Percentiles rank a stretch among this genome's conserved stretches.
Evolutionary conservation across 768 basidiomycete genomes (phyloP).

Genomic region (Cyclocybe cylindracea): DNA sequence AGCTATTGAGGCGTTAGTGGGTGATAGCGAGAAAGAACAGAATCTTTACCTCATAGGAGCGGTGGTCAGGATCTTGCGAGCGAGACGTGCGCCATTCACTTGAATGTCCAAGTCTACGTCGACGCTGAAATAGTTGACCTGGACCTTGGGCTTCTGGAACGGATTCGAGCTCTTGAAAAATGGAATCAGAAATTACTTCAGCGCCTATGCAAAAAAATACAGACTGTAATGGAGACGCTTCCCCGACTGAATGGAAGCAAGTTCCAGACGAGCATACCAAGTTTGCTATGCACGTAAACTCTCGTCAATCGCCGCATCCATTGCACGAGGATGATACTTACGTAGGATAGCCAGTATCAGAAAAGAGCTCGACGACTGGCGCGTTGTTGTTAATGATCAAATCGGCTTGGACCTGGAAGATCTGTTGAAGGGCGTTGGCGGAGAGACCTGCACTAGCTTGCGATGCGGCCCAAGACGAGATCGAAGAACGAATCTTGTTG

Average conservation of each 20-base stretch:
- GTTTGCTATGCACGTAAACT: conserved; percentile 19
- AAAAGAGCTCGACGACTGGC: conserved; percentile 49
- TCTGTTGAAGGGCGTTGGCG: conserved; percentile 40
- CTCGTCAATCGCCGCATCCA: background rate
- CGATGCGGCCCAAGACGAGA: conserved; percentile 41
- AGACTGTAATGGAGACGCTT: conserved; percentile 44
- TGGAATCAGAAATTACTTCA: background rate
- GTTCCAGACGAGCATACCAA: conserved; percentile 55
- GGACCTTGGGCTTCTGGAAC: conserved; percentile 44
- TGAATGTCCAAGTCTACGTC: conserved; percentile 52
- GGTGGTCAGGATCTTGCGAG: conserved; percentile 40
- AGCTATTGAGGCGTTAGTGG: conserved; percentile 18
- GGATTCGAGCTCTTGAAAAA: conserved; percentile 42
- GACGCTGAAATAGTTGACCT: conserved; percentile 50
- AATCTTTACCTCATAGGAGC: conserved; percentile 40
- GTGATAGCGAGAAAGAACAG: background rate
- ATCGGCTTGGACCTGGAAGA: conserved; percentile 47
- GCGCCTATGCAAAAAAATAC: background rate
- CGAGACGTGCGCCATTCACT: conserved; percentile 43
- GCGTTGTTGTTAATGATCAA: conserved; percentile 50
- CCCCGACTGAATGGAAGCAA: conserved; percentile 61
- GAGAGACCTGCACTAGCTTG: conserved; percentile 40
- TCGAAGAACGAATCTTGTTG: conserved; percentile 35
- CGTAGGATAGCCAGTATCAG: conserved; percentile 46
- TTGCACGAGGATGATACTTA: conserved; percentile 20